phyloP scores from a whole-genome alignment of 2,329 filamentous ascomycete genomes.

The Mycosphaerella sp. region DNA sequence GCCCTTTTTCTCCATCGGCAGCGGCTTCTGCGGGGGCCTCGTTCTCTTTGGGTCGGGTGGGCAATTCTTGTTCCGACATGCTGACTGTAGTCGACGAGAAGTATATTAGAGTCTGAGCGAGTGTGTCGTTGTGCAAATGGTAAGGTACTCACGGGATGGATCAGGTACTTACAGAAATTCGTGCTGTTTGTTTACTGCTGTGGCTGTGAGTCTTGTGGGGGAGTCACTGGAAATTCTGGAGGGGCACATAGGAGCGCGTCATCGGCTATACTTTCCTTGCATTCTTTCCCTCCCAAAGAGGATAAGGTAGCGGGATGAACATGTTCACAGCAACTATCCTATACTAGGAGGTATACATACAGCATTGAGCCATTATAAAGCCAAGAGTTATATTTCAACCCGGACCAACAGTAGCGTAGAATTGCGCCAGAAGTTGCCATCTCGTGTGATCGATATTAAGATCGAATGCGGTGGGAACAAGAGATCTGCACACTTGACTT shows the following conservation, averaged over 20 bases:
- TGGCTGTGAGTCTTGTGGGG: not conserved
- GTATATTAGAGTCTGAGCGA: not conserved
- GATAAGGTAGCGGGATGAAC: too few relatives aligned
- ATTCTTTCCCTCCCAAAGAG: too few relatives aligned
- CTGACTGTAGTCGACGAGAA: not conserved
- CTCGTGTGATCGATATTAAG: too few relatives aligned
- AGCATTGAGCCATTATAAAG: too few relatives aligned
- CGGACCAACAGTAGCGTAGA: too few relatives aligned
- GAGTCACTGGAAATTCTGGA: not conserved
- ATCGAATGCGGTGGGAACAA: too few relatives aligned
- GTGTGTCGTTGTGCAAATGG: not conserved
- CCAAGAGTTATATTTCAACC: too few relatives aligned
- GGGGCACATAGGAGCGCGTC: not conserved
- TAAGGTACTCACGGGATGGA: not conserved
- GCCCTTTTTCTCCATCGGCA: constrained; percentile 38
- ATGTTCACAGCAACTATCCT: too few relatives aligned
- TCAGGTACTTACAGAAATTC: not conserved
- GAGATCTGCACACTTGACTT: too few relatives aligned
- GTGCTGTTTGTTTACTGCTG: not conserved
- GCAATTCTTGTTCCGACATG: constrained; percentile 15
- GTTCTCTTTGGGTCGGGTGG: constrained; percentile 30
- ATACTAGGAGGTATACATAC: too few relatives aligned
- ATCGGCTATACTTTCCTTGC: not conserved
- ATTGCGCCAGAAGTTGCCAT: too few relatives aligned
- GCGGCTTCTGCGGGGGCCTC: constrained; percentile 13